These are phyloP conservation scores for Penicillium nordicum DNA, from an alignment of 2,329 filamentous ascomycete genomes.

Conservation along the genomic window DNA sequence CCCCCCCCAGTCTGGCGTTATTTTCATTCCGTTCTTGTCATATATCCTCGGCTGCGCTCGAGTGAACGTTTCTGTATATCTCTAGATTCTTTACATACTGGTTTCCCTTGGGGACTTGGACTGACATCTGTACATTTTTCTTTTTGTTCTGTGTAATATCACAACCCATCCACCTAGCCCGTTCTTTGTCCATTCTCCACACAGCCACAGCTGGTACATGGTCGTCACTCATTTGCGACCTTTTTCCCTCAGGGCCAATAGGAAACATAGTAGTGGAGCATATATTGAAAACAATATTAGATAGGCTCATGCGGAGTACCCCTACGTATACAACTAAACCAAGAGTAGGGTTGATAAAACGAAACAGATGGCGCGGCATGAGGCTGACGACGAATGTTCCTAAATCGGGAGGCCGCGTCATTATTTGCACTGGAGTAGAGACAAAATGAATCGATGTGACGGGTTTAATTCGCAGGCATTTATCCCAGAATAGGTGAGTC, in stretches of 20 bases:
- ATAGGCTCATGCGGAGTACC: neutral
- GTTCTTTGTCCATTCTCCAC: neutral
- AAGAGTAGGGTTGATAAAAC: neutral
- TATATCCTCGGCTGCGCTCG: neutral
- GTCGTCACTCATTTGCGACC: neutral
- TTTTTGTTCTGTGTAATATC: constrained; percentile 10
- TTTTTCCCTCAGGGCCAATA: neutral
- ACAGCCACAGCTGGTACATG: neutral
- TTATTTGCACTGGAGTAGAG: neutral
- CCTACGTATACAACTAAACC: neutral
- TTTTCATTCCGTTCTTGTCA: constrained; percentile 1
- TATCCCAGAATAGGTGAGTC: neutral
- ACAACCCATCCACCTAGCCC: neutral
- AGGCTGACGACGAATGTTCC: neutral
- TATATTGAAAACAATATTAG: neutral
- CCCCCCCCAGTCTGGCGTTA: constrained; percentile 20
- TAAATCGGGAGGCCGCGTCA: neutral
- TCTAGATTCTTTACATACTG: neutral
- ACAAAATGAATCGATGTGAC: neutral
- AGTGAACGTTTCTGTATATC: neutral
- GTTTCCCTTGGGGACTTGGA: neutral
- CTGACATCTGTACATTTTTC: neutral
- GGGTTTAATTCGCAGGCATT: neutral
- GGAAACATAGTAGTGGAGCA: neutral
- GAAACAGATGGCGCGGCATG: neutral